These are phyloP conservation scores for Aspergillus olivimuriae DNA, from an alignment of 495 filamentous ascomycete species.

Conservation along the genomic window DNA sequence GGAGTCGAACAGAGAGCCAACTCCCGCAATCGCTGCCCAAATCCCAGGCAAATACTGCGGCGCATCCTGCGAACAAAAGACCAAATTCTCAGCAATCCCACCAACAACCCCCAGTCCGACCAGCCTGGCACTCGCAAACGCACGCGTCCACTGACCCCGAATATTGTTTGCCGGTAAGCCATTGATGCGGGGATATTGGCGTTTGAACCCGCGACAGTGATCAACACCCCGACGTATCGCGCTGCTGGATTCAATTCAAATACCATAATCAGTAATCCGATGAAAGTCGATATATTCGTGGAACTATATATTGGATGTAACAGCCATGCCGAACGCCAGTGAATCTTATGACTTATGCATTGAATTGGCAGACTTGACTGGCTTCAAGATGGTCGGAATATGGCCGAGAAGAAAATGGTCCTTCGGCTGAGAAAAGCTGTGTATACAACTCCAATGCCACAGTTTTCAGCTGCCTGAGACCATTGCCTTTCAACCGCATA, in stretches of 20 bases:
- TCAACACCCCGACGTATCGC: conserved; percentile 61
- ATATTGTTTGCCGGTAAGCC: conserved; percentile 61
- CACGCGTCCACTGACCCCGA: conserved; percentile 61
- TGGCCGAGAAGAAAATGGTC: too few species aligned
- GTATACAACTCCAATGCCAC: too few species aligned
- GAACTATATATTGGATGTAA: too few species aligned
- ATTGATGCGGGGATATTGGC: conserved; percentile 53
- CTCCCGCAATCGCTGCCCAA: conserved; percentile 38
- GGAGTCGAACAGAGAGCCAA: conserved; percentile 1
- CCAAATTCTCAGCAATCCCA: conserved; percentile 50
- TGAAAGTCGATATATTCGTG: too few species aligned
- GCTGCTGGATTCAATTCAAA: conserved; percentile 23
- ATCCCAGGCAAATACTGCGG: conserved; percentile 53
- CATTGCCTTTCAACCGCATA: too few species aligned
- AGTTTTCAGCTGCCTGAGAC: too few species aligned
- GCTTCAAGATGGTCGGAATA: too few species aligned
- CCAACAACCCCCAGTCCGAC: conserved; percentile 52
- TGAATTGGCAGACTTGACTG: too few species aligned
- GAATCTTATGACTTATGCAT: too few species aligned
- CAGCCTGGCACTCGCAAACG: conserved; percentile 52
- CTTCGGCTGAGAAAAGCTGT: too few species aligned
- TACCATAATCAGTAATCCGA: neutral
- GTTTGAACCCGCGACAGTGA: conserved; percentile 53
- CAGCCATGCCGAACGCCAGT: too few species aligned
- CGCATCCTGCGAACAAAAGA: conserved; percentile 54